These are phyloP conservation scores for Cryphonectria carpinicola DNA, from an alignment of 2,329 filamentous ascomycete genomes.

Conservation along the genomic window DNA sequence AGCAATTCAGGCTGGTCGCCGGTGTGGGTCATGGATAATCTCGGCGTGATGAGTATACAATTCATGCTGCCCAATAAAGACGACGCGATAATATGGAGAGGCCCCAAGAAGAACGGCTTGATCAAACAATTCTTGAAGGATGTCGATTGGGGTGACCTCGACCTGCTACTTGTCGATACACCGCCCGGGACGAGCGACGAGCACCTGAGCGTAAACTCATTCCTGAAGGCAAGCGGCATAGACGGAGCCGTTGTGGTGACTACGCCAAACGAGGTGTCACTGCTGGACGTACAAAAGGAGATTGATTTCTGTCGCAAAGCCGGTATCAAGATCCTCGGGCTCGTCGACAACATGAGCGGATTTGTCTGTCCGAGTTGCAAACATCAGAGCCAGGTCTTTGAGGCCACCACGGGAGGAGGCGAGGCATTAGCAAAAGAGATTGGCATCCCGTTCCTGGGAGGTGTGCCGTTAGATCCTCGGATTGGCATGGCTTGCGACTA, in stretches of 20 bases:
- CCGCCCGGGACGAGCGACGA: conserved; percentile 95
- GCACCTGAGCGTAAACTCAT: conserved; percentile 90
- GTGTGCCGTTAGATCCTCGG: conserved; percentile 87
- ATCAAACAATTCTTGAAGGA: conserved; percentile 99
- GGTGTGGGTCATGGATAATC: conserved; percentile 92
- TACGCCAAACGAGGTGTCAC: conserved; percentile 89
- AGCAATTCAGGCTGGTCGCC: conserved; percentile 89
- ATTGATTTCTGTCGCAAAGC: conserved; percentile 98
- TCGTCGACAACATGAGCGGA: conserved; percentile 98
- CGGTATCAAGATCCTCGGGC: conserved; percentile 81
- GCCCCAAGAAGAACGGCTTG: conserved; percentile 96
- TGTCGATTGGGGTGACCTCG: conserved; percentile 94
- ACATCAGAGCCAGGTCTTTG: conserved; percentile 83
- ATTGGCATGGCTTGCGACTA: conserved; percentile 97
- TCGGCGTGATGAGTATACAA: conserved; percentile 96
- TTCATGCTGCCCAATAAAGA: conserved; percentile 96
- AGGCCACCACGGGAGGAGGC: conserved; percentile 87
- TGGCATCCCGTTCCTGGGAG: conserved; percentile 83
- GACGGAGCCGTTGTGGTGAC: conserved; percentile 93
- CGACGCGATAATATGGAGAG: conserved; percentile 96
- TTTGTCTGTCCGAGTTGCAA: conserved; percentile 95
- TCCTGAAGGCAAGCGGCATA: conserved; percentile 87
- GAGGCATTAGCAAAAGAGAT: conserved; percentile 80
- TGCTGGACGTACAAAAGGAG: conserved; percentile 94
- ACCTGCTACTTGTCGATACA: conserved; percentile 92